Evolutionary conservation across 208 protist species (phyloP).

Genomic region (Herpetomonas samuelpessoai): DNA sequence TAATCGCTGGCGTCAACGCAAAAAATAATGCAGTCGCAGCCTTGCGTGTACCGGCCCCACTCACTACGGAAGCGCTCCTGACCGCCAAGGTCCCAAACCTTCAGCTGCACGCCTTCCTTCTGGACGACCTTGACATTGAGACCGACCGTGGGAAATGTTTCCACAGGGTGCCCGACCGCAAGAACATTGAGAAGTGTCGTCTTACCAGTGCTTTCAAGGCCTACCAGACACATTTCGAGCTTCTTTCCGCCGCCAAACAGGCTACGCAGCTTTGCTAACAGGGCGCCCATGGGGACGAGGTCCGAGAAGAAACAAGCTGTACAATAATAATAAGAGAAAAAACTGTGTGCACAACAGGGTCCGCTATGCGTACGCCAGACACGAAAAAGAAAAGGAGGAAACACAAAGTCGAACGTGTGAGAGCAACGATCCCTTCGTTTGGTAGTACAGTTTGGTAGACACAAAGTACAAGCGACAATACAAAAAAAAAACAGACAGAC

Average conservation of each 20-base stretch:
- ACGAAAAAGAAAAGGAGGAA: constrained; percentile 9
- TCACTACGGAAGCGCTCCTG: constrained; percentile 73
- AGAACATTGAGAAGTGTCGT: constrained; percentile 84
- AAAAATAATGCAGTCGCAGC: constrained; percentile 74
- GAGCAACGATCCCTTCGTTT: no score
- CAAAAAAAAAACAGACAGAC: no score
- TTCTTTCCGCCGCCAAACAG: constrained; percentile 63
- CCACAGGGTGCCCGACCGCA: constrained; percentile 56
- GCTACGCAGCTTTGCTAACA: constrained; percentile 42
- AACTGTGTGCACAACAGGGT: background rate
- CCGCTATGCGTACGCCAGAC: constrained; percentile 4
- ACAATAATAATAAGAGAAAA: constrained; percentile 4
- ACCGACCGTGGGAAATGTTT: constrained; percentile 73
- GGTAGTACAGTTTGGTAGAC: no score
- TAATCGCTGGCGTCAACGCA: constrained; percentile 71
- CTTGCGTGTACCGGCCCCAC: constrained; percentile 73
- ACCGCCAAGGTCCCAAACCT: constrained; percentile 80
- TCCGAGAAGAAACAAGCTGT: background rate
- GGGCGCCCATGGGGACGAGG: constrained; percentile 36
- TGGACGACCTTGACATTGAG: constrained; percentile 81
- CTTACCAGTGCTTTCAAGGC: constrained; percentile 75
- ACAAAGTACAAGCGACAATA: no score
- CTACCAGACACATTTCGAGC: constrained; percentile 75
- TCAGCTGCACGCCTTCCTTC: constrained; percentile 74
- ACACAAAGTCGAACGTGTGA: no score